Percentiles rank a stretch among this genome's conserved stretches.
Evolutionary conservation across 495 filamentous ascomycete genomes (phyloP).

Genomic region (Penicillium canescens): DNA sequence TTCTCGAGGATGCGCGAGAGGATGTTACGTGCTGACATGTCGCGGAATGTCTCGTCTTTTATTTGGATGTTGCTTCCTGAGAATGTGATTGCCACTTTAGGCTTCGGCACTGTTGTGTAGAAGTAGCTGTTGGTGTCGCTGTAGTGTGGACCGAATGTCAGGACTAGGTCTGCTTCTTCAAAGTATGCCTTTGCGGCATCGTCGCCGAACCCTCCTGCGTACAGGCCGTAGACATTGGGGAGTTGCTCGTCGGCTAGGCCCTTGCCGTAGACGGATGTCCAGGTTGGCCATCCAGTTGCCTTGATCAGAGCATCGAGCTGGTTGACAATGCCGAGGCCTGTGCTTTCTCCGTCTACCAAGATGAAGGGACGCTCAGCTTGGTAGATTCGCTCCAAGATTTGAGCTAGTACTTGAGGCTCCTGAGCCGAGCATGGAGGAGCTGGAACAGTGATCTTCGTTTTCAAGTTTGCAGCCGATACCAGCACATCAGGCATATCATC

Average conservation of each 20-base stretch:
- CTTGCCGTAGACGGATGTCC: slow-evolving; percentile 36
- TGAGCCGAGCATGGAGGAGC: slow-evolving; percentile 9
- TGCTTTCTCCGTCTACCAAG: slow-evolving; percentile 36
- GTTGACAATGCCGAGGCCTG: slow-evolving; percentile 23
- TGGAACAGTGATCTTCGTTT: slow-evolving; percentile 16
- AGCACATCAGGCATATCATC: slow-evolving; percentile 39
- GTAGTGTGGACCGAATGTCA: slow-evolving; percentile 35
- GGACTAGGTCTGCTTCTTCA: slow-evolving; percentile 32
- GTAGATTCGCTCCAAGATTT: slow-evolving; percentile 33
- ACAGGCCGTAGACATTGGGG: slow-evolving; percentile 38
- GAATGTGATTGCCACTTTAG: slow-evolving; percentile 29
- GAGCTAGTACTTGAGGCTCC: slow-evolving; percentile 18
- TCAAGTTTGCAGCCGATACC: slow-evolving; percentile 26
- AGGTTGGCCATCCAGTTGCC: slow-evolving; percentile 33
- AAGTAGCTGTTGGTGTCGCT: slow-evolving; percentile 41
- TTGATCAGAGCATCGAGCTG: slow-evolving; percentile 31
- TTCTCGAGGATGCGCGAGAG: slow-evolving; percentile 19
- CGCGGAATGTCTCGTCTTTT: slow-evolving; percentile 25
- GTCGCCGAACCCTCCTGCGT: slow-evolving; percentile 28
- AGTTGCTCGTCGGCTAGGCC: slow-evolving; percentile 36
- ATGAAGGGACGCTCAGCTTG: slow-evolving; percentile 35
- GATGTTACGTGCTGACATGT: slow-evolving; percentile 19
- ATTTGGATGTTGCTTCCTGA: slow-evolving; percentile 29
- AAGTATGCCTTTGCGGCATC: slow-evolving; percentile 24
- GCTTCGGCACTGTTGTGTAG: slow-evolving; percentile 28